These are phyloP conservation scores for Biscutella laevigata DNA, from an alignment of 441 rosid genomes.

Conservation along the genomic window DNA sequence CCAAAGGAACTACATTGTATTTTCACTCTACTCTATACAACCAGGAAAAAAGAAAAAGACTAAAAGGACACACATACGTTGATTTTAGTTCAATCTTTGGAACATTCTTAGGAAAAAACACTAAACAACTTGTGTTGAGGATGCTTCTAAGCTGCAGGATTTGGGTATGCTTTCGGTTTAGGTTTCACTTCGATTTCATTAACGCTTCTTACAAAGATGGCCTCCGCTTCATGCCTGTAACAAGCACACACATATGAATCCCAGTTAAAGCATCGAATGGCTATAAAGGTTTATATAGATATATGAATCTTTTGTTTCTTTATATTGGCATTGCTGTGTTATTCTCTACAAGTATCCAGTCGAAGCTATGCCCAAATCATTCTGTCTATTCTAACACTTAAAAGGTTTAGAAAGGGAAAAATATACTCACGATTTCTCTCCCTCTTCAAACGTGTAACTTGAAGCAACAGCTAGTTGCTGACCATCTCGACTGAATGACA, in stretches of 20 bases:
- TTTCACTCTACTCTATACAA: not conserved
- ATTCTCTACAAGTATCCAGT: not conserved
- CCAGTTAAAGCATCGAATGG: not conserved
- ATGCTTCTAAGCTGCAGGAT: slow-evolving; percentile 51
- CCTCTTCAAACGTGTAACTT: slow-evolving; percentile 94
- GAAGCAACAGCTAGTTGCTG: slow-evolving; percentile 95
- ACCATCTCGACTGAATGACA: slow-evolving; percentile 92
- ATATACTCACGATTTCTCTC: slow-evolving; percentile 65
- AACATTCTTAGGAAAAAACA: not conserved
- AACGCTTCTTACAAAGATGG: slow-evolving; percentile 63
- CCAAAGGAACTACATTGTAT: not conserved
- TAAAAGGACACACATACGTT: slow-evolving; percentile 8
- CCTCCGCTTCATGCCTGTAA: slow-evolving; percentile 79
- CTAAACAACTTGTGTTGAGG: slow-evolving; percentile 3
- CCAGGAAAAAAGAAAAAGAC: too few relatives aligned
- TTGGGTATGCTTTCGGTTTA: slow-evolving; percentile 71
- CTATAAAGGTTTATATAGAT: not conserved
- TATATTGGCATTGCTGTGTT: not conserved
- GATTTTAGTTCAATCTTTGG: not conserved
- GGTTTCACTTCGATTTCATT: slow-evolving; percentile 87
- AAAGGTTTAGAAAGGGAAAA: not conserved
- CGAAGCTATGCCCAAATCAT: not conserved
- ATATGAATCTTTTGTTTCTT: not conserved
- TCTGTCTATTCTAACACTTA: not conserved
- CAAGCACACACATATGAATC: not conserved